phyloP scores from a whole-genome alignment of 306 rosid species.

The Vigna trinervia region DNA sequence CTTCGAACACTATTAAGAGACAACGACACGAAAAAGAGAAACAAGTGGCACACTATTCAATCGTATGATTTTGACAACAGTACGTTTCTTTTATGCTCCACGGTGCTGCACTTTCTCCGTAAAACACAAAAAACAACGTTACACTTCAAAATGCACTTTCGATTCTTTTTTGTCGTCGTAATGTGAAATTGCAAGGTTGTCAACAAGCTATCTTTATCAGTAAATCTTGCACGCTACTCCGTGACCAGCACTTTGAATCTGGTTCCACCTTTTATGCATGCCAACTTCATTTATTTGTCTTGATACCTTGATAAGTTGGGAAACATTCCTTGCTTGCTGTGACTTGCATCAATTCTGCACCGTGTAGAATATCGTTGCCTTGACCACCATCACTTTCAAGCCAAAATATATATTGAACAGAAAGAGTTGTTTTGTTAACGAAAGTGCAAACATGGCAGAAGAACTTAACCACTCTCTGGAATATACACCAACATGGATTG shows the following conservation, averaged over 20 bases:
- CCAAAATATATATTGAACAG: constrained; percentile 34
- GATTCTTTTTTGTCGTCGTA: not conserved
- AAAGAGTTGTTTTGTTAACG: constrained; percentile 21
- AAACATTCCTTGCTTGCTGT: constrained; percentile 57
- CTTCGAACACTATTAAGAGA: not conserved
- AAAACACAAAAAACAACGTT: not conserved
- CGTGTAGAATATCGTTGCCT: constrained; percentile 34
- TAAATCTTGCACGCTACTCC: constrained; percentile 40
- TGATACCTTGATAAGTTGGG: constrained; percentile 43
- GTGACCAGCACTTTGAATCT: constrained; percentile 46
- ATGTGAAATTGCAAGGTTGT: not conserved
- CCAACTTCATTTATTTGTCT: constrained; percentile 37
- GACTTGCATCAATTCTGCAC: not conserved
- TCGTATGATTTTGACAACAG: not conserved
- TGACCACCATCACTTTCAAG: constrained; percentile 35
- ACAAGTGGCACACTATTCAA: not conserved
- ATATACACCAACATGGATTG: constrained; percentile 91
- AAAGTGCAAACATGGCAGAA: constrained; percentile 52
- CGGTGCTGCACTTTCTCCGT: not conserved
- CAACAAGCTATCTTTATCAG: not conserved
- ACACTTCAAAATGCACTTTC: not conserved
- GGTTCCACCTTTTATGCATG: constrained; percentile 37
- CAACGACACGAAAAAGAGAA: not conserved
- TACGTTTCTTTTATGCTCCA: not conserved
- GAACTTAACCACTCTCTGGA: constrained; percentile 68